A percentile compares a stretch with the other conserved stretches of the same genome.
These are phyloP conservation scores for Allomyces macrogynus DNA, from an alignment of 192 early-diverging fungal species.

Conservation along the genomic window DNA sequence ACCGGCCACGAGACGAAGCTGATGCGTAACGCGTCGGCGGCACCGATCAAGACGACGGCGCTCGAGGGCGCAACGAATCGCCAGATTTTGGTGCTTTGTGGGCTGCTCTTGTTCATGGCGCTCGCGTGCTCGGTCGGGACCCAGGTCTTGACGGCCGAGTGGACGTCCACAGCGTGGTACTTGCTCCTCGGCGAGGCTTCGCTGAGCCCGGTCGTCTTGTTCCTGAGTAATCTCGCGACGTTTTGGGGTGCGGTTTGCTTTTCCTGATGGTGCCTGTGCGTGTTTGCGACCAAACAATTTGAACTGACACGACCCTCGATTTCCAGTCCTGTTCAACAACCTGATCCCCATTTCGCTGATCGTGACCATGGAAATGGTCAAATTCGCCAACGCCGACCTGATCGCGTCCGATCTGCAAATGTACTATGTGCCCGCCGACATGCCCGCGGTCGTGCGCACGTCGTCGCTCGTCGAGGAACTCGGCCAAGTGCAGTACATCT, in stretches of 20 bases:
- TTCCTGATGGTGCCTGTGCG: no score
- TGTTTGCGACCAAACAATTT: no score
- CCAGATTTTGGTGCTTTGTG: conserved; percentile 31
- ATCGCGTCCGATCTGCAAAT: conserved; percentile 89
- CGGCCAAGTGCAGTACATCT: conserved; percentile 31
- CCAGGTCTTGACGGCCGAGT: no score
- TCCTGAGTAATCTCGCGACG: not conserved
- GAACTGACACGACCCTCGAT: no score
- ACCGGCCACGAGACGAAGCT: conserved; percentile 45
- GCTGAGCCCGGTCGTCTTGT: conserved; percentile 25
- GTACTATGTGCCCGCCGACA: conserved; percentile 83
- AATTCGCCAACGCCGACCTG: conserved; percentile 66
- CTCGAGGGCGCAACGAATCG: conserved; percentile 32
- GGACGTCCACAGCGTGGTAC: no score
- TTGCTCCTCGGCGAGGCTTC: conserved; percentile 68
- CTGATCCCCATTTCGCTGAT: conserved; percentile 96
- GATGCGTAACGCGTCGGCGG: conserved; percentile 34
- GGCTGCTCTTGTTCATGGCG: conserved; percentile 24
- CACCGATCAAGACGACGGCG: conserved; percentile 31
- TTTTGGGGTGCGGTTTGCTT: not conserved
- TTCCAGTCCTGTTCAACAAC: conserved; percentile 84
- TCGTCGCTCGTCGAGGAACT: conserved; percentile 48
- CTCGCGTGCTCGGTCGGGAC: conserved; percentile 27
- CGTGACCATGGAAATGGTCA: conserved; percentile 98
- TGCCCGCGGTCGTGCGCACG: conserved; percentile 75